These are phyloP conservation scores for Gilbertella persicaria DNA, from an alignment of 371 early-diverging fungal species.

Conservation along the genomic window DNA sequence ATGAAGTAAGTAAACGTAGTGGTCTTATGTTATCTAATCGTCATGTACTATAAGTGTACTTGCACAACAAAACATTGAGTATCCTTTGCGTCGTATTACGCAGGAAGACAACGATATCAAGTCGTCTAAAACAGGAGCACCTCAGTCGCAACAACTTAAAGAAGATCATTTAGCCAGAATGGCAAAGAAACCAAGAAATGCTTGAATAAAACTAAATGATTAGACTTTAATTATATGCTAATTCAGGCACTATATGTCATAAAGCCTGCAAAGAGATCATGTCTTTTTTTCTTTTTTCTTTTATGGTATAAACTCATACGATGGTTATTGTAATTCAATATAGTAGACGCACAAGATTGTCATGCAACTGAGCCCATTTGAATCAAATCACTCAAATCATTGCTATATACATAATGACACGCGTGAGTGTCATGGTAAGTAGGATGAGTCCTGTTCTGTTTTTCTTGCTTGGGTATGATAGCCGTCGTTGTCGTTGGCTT, in stretches of 20 bases:
- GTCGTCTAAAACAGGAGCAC: conserved; percentile 33
- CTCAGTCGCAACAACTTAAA: conserved; percentile 5
- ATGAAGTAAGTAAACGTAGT: conserved; percentile 73
- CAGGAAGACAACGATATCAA: conserved; percentile 70
- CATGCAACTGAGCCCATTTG: conserved; percentile 19
- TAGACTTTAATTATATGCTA: too few relatives aligned
- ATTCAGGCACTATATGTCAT: too few relatives aligned
- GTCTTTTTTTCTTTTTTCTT: too few relatives aligned
- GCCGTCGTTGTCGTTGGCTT: too few relatives aligned
- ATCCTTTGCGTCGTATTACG: conserved; percentile 66
- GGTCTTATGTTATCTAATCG: neutral
- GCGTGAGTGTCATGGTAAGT: neutral
- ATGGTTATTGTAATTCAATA: too few relatives aligned
- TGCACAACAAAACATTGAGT: conserved; percentile 60
- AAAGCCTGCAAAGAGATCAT: too few relatives aligned
- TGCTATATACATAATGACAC: conserved; percentile 4
- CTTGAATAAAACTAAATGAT: conserved; percentile 11
- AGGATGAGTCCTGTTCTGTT: conserved; percentile 1
- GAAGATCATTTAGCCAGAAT: conserved; percentile 34
- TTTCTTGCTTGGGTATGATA: too few relatives aligned
- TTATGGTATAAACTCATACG: too few relatives aligned
- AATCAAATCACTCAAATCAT: conserved; percentile 17
- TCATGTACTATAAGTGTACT: conserved; percentile 43
- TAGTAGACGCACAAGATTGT: too few relatives aligned
- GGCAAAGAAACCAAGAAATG: conserved; percentile 41